Base-by-base conservation (phyloP, 495 filamentous ascomycete species). In the Hypomontagnella monticulosa region DNA sequence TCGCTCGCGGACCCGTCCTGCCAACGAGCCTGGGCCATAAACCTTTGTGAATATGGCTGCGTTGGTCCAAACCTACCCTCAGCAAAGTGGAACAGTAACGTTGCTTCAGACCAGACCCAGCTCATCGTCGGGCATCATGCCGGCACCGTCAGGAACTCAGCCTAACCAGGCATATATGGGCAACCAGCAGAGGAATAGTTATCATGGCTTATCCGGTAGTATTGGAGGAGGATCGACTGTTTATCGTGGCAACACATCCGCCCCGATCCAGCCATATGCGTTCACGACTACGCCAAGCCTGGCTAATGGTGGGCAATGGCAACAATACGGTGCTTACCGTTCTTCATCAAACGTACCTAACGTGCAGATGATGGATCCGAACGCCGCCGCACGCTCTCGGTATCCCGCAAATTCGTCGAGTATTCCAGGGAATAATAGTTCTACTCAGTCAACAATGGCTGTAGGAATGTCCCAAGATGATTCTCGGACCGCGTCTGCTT, bases 51-150 rank as follows among this genome's bases (percentile, higher is more conserved):
- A 64, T 73, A 96, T 96, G 92, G 92, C 92, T 81, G 91, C 92
- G 78, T 85, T 96, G 80, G 91, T 95, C 78, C 92, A 96, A 83
- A 86, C 92, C 63, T 93, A 93, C 74, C 89, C 92, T 70, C 87
- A 91, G 79, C 91, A 92, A 78, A 87, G 88, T 75, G 85, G 86
- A 71, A 91, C 90, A 62, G 85, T 91, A 71, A 89, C 90, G 54
- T 88, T 94, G 85, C 88, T 96, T 65, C 91, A 93, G 73, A 85
- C 90, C 62, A 88, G 90, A 69, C 89, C 92, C 50, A 79, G 80
- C 60, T 89, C 92, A 37, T 85, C 90, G 37, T 88, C 89, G 20
- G 91, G 89, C 63, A 84, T 86, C 57, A 81, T 89, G 67, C 80
- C 85, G 67, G 74, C 73, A 50, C 70, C 76, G 32, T 69, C 84